These are phyloP conservation scores for Umbelopsis sp. DNA, from an alignment of 371 early-diverging fungal genomes.

Conservation along the genomic window DNA sequence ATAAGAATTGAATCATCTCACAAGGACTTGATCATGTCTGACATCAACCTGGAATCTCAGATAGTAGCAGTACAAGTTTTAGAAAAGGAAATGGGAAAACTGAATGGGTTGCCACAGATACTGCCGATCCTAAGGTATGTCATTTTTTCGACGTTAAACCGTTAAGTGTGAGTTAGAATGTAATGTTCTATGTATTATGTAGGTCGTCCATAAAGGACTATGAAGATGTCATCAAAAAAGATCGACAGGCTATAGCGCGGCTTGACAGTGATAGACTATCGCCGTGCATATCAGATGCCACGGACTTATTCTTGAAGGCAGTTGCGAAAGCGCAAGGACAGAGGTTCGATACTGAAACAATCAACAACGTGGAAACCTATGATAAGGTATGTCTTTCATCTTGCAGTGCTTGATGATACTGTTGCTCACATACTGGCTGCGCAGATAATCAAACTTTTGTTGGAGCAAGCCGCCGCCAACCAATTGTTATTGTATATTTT, in stretches of 20 bases:
- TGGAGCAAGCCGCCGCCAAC: slow-evolving; percentile 4
- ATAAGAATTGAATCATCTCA: neutral
- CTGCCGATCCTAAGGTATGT: slow-evolving; percentile 21
- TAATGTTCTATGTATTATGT: neutral
- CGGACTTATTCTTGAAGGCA: neutral
- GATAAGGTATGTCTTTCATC: neutral
- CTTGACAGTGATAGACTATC: neutral
- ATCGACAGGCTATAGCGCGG: neutral
- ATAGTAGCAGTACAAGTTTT: slow-evolving; percentile 12
- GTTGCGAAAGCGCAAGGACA: too few relatives aligned
- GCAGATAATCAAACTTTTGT: neutral
- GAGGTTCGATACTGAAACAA: neutral
- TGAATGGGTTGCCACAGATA: slow-evolving; percentile 26
- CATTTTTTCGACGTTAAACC: neutral
- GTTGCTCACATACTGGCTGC: neutral
- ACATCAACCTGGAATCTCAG: neutral
- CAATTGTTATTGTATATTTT: slow-evolving; percentile 5
- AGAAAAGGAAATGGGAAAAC: slow-evolving; percentile 16
- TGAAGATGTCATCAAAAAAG: neutral
- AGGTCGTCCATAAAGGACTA: slow-evolving; percentile 7
- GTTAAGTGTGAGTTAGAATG: neutral
- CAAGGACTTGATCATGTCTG: neutral
- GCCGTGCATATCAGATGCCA: neutral
- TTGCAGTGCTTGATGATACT: neutral
- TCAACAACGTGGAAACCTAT: neutral